phyloP scores from a whole-genome alignment of 345 rosid species.

The Combretum micranthum region DNA sequence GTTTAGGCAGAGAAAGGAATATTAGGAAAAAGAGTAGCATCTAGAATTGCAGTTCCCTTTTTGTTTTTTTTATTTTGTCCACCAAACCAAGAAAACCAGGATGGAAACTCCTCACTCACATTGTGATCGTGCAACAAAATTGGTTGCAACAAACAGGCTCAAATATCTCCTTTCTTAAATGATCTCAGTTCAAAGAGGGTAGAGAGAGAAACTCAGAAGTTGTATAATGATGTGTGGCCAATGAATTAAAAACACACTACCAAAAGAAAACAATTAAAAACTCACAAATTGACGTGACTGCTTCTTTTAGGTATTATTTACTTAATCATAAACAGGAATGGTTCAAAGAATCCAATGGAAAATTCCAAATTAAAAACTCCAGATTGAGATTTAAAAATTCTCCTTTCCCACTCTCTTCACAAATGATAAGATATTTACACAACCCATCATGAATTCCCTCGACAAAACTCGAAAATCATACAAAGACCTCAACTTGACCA shows the following conservation, averaged over 20 bases:
- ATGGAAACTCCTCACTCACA: constrained; percentile 6
- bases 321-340: background rate
- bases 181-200: constrained; percentile 2
- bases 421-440: constrained; percentile 8
- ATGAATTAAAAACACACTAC: constrained; percentile 2
- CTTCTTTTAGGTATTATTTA: background rate
- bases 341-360: background rate
- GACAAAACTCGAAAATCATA: too few relatives aligned
- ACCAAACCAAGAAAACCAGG: constrained; percentile 20
- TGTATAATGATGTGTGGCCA: constrained; percentile 1
- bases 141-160: constrained; percentile 19
- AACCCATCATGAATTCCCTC: background rate
- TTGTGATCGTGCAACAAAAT: constrained; percentile 9
- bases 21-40: background rate
- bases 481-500: too few relatives aligned
- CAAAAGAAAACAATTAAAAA: constrained; percentile 6
- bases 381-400: background rate
- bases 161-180: constrained; percentile 12
- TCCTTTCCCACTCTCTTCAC: background rate
- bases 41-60: background rate
- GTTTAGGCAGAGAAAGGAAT: too few relatives aligned
- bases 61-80: background rate
- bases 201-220: constrained; percentile 5
- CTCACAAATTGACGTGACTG: constrained; percentile 14
- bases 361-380: background rate